Conservation (phyloP, 495 filamentous ascomycete genomes). For the Xylaria acuta region DNA sequence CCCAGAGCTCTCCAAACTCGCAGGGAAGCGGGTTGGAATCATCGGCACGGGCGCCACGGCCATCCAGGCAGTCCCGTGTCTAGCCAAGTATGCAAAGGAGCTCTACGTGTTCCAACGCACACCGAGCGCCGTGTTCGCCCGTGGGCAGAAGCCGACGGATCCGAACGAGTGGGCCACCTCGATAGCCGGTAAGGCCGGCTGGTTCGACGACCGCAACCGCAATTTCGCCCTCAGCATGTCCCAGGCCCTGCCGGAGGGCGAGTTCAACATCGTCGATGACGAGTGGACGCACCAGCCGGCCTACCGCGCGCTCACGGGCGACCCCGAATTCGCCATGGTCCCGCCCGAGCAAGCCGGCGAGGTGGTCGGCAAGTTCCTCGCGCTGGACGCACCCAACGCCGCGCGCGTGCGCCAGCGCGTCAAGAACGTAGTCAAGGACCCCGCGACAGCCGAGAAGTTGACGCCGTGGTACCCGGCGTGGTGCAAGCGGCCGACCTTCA, state of each 20-base stretch:
- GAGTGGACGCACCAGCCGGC: conserved; percentile 45
- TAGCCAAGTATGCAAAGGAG: conserved; percentile 58
- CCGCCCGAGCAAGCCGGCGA: conserved; percentile 45
- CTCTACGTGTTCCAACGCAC: conserved; percentile 65
- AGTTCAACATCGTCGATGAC: conserved; percentile 49
- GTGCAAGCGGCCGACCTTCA: conserved; percentile 57
- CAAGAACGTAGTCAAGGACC: conserved; percentile 51
- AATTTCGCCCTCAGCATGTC: conserved; percentile 46
- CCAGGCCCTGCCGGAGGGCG: conserved; percentile 31
- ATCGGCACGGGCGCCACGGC: conserved; percentile 64
- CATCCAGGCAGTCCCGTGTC: conserved; percentile 57
- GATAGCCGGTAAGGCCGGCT: conserved; percentile 49
- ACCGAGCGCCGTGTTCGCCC: conserved; percentile 55
- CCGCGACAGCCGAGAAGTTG: conserved; percentile 49
- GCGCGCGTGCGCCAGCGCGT: conserved; percentile 45
- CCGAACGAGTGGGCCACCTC: conserved; percentile 50
- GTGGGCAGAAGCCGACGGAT: conserved; percentile 57
- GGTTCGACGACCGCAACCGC: conserved; percentile 49
- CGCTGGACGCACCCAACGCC: conserved; percentile 32
- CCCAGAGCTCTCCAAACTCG: conserved; percentile 50
- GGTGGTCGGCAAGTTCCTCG: conserved; percentile 41
- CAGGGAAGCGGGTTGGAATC: conserved; percentile 59
- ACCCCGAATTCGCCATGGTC: conserved; percentile 32
- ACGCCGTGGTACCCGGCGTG: conserved; percentile 53
- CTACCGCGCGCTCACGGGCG: conserved; percentile 43